Evolutionary conservation across 495 filamentous ascomycete genomes (phyloP), one percentile per base, ranked within the genome.

Genomic region (Bacidia rubella): DNA sequence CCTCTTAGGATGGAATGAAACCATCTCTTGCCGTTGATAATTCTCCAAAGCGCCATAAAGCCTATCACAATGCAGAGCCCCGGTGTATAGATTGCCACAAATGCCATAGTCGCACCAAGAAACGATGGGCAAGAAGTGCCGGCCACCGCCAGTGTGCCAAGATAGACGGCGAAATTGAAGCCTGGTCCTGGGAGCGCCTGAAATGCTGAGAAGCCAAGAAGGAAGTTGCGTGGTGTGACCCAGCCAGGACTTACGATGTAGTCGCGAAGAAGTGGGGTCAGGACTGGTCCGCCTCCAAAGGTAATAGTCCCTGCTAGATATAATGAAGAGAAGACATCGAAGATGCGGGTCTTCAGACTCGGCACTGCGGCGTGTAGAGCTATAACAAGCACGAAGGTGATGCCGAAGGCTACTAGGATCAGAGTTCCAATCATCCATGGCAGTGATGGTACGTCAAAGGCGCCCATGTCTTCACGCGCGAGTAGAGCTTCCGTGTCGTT

Each of bases 301-400:
- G 90, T 90, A 53, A 93, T 82, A 1, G 87, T 93, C 12, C 87
- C 86, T 2, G 87, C 85, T 4, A 90, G 79, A 63, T 84, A 90
- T 67, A 93, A 79, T 63, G 85, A 89, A 3, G 82, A 71, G 64
- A 90, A 90, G 46, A 92, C 73, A 40, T 72, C 66, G 52, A 83
- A 76, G 15, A 71, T 62, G 0, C 80, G 66, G 9, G 41, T 66
- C 0, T 81, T 66, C 0, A 61, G 59, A 22, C 53, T 68, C 0
- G 63, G 63, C 5, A 54, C 43, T 17, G 59, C 53, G 20, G 81
- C 59, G 19, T 66, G 61, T 48, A 74, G 70, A 45, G 83, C 72
- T 3, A 80, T 57, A 25, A 78, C 68, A 55, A 87, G 74, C 50
- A 86, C 65, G n/a, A 65, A 65, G 54, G 78, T 74, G 63, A 90